A percentile compares a stretch with the other conserved stretches of the same genome.
phyloP scores from a whole-genome alignment of 2,329 filamentous ascomycete genomes.

The Aureobasidium leucospermi region DNA sequence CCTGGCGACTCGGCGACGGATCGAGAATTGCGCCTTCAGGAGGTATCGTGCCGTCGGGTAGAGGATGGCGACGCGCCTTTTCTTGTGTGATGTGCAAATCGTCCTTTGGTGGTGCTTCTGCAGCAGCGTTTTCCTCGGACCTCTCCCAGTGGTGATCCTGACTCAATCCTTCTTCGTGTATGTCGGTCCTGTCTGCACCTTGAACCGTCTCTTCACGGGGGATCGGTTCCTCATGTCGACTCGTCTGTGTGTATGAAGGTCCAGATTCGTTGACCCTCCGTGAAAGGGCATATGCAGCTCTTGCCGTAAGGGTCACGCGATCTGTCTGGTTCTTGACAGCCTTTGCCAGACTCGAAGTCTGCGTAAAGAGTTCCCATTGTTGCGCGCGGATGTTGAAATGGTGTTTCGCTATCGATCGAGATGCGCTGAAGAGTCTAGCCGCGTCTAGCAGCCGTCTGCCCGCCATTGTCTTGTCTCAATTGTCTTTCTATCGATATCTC shows the following conservation, averaged over 20 bases:
- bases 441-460: constrained; percentile 45
- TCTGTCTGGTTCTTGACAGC: constrained; percentile 56
- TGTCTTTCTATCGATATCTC: background rate
- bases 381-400: constrained; percentile 52
- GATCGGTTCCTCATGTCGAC: constrained; percentile 19
- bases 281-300: constrained; percentile 53
- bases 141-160: constrained; percentile 46
- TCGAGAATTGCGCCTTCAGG: constrained; percentile 28
- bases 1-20: constrained; percentile 16
- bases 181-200: constrained; percentile 23
- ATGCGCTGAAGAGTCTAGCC: constrained; percentile 43
- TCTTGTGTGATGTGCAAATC: constrained; percentile 40
- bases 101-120: constrained; percentile 30
- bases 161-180: constrained; percentile 32
- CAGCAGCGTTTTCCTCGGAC: constrained; percentile 34
- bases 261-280: constrained; percentile 49
- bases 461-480: constrained; percentile 34
- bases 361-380: constrained; percentile 56
- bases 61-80: constrained; percentile 34
- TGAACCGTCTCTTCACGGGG: constrained; percentile 25
- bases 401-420: constrained; percentile 40
- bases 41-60: constrained; percentile 47
- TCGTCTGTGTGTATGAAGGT: constrained; percentile 27
- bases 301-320: constrained; percentile 52
- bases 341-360: constrained; percentile 58